Conservation (phyloP, 805 yeast species). For the Starmerella sirachaensis region DNA sequence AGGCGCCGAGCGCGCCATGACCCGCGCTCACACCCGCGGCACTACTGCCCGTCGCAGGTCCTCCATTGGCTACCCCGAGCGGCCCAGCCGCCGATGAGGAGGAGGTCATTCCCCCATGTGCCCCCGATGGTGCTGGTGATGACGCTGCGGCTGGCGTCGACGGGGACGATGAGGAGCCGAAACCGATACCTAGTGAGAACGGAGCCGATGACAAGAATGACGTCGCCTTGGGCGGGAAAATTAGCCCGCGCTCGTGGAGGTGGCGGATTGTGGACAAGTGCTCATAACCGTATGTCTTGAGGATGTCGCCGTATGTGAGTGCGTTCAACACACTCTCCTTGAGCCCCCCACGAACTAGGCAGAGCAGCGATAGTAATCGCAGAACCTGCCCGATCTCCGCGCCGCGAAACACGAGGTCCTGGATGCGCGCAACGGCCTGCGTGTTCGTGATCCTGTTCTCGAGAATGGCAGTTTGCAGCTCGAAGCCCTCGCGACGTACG, state of each 20-base stretch:
- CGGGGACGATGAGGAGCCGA: no score
- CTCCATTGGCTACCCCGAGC: no score
- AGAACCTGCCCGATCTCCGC: constrained; percentile 36
- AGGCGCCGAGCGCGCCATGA: no score
- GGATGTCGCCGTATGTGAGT: constrained; percentile 34
- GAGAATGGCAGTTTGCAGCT: constrained; percentile 48
- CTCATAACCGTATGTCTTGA: constrained; percentile 54
- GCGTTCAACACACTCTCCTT: constrained; percentile 44
- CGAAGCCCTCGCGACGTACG: constrained; percentile 24
- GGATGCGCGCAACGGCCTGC: constrained; percentile 33
- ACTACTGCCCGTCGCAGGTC: not conserved
- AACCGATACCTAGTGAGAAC: constrained; percentile 6
- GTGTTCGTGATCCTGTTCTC: constrained; percentile 37
- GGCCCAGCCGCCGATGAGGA: no score
- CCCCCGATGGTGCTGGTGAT: no score
- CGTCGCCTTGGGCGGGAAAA: constrained; percentile 28
- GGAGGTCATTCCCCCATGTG: no score
- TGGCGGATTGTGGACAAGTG: constrained; percentile 38
- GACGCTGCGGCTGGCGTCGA: no score
- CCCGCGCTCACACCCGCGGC: not conserved
- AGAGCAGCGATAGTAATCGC: constrained; percentile 44
- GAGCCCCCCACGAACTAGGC: constrained; percentile 57
- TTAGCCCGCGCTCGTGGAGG: constrained; percentile 38
- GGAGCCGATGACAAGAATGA: constrained; percentile 25
- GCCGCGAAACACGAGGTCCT: constrained; percentile 40